A percentile compares a stretch with the other conserved stretches of the same genome.
Conservation (phyloP, 305 asterid genomes). For the Plantago coronopus region DNA sequence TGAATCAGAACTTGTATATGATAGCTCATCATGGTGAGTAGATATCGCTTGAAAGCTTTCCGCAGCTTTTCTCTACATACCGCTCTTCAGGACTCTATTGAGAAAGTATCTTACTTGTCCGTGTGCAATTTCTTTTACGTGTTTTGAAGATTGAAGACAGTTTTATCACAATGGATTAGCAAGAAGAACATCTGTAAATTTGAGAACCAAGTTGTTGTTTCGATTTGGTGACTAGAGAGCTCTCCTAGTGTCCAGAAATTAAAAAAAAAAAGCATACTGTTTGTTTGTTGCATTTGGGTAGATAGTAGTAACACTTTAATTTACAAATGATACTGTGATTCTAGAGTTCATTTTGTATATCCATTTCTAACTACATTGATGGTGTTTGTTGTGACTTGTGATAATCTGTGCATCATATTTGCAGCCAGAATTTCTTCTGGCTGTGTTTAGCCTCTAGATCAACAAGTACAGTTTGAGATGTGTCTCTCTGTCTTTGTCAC, state of each 20-base stretch:
- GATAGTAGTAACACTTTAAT: slow-evolving; percentile 9
- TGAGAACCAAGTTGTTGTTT: slow-evolving; percentile 23
- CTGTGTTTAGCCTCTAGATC: no score
- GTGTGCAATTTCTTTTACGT: slow-evolving; percentile 14
- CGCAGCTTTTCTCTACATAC: slow-evolving; percentile 15
- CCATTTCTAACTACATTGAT: slow-evolving; percentile 6
- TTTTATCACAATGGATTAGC: slow-evolving; percentile 18
- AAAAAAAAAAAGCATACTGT: slow-evolving; percentile 5
- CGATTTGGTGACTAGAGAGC: slow-evolving; percentile 24
- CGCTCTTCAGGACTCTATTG: slow-evolving; percentile 15
- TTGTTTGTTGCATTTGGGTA: slow-evolving; percentile 22
- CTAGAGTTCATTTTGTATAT: slow-evolving; percentile 6
- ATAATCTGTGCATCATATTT: no score
- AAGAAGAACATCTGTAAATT: slow-evolving; percentile 34
- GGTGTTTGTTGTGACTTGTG: background rate
- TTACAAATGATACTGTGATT: slow-evolving; percentile 15
- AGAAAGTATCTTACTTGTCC: slow-evolving; percentile 20
- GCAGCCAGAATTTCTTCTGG: no score
- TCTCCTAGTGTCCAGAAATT: slow-evolving; percentile 18
- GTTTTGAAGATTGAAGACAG: slow-evolving; percentile 15
- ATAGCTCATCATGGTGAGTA: slow-evolving; percentile 21
- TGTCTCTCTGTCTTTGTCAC: no score
- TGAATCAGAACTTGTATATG: slow-evolving; percentile 22
- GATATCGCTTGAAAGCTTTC: slow-evolving; percentile 11
- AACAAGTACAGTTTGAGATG: no score